Evolutionary conservation across 148 eudicot species (phyloP).

Genomic region (Persicaria tinctoria): DNA sequence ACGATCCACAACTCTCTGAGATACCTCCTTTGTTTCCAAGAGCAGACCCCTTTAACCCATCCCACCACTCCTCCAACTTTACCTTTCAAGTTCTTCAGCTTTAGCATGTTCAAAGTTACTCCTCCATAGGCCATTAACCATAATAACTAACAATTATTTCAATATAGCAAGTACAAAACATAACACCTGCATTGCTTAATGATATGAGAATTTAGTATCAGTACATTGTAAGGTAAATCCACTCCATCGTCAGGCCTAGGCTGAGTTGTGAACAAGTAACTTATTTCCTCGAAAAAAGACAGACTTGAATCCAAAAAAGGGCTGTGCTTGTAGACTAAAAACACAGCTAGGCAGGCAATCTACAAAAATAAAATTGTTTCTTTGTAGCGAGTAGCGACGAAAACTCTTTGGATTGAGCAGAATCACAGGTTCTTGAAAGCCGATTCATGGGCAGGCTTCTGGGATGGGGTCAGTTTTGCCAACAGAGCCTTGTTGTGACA

Average conservation of each 20-base stretch:
- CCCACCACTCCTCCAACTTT: too few relatives aligned
- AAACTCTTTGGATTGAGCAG: not conserved
- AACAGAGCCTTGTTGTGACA: constrained; percentile 87
- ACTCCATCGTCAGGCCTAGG: not conserved
- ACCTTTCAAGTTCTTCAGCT: too few relatives aligned
- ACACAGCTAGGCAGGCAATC: not conserved
- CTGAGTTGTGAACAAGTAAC: not conserved
- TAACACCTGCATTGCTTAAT: constrained; percentile 6
- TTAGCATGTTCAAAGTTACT: too few relatives aligned
- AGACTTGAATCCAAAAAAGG: not conserved
- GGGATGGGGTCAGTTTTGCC: constrained; percentile 77
- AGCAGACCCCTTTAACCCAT: too few relatives aligned
- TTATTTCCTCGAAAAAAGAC: not conserved
- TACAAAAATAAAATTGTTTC: not conserved
- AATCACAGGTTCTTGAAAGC: constrained; percentile 77
- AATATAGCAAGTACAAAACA: not conserved
- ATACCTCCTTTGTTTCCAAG: too few relatives aligned
- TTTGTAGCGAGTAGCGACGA: not conserved
- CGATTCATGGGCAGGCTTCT: constrained; percentile 40
- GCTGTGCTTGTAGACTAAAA: not conserved
- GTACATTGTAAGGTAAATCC: not conserved
- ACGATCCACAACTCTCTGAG: too few relatives aligned
- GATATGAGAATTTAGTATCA: not conserved
- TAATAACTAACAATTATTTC: not conserved
- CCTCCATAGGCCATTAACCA: not conserved